These are phyloP conservation scores for Ophiobolus disseminans DNA, from an alignment of 2,329 filamentous ascomycete species.

Conservation along the genomic window DNA sequence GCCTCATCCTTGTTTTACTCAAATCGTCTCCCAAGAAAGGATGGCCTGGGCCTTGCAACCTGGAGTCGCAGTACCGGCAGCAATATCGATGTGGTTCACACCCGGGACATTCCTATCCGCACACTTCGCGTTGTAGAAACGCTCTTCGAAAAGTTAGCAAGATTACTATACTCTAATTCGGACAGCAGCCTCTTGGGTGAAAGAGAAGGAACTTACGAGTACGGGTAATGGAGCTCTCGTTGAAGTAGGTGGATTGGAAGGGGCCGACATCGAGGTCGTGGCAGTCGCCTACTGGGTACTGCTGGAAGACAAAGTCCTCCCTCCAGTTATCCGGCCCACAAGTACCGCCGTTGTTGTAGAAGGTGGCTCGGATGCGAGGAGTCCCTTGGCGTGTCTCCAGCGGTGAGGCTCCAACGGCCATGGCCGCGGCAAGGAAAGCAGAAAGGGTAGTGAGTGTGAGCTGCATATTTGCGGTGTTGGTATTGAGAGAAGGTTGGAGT, in stretches of 20 bases:
- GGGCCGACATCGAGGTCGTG: conserved; percentile 13
- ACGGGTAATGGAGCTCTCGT: conserved; percentile 12
- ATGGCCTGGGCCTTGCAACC: conserved; percentile 11
- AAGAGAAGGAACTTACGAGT: not conserved
- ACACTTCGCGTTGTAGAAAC: conserved; percentile 14
- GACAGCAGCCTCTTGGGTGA: not conserved
- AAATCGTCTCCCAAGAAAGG: conserved; percentile 6
- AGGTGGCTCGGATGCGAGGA: conserved; percentile 15
- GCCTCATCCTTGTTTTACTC: not conserved
- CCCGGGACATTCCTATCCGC: conserved; percentile 1
- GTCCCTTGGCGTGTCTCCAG: conserved; percentile 7
- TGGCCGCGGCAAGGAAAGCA: conserved; percentile 7
- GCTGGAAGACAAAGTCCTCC: conserved; percentile 17
- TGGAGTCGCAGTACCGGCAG: not conserved
- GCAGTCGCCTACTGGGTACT: conserved; percentile 9
- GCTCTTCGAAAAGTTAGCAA: not conserved
- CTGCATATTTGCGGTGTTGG: conserved; percentile 7
- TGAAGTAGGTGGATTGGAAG: conserved; percentile 11
- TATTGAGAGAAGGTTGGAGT: not conserved
- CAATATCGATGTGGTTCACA: conserved; percentile 13
- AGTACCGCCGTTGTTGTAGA: conserved; percentile 12
- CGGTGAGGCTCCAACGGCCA: conserved; percentile 8
- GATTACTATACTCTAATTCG: not conserved
- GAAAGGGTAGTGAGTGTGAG: conserved; percentile 4
- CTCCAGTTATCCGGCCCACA: conserved; percentile 5